These are phyloP conservation scores for Lactarius deliciosus DNA, from an alignment of 768 basidiomycete species.

Conservation along the genomic window DNA sequence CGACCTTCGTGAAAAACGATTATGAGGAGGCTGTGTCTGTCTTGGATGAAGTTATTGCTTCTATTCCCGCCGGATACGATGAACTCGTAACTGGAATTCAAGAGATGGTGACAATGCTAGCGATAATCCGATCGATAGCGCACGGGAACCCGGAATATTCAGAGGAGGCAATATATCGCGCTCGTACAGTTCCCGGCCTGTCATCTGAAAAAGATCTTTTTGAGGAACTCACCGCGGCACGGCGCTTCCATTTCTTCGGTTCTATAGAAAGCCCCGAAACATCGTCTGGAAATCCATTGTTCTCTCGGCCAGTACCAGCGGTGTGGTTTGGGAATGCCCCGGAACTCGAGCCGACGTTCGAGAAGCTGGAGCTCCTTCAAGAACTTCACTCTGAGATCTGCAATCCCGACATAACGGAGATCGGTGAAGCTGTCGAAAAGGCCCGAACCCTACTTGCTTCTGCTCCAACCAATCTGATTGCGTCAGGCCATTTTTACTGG, in stretches of 20 bases:
- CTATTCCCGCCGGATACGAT: too few relatives aligned
- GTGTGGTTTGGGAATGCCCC: too few relatives aligned
- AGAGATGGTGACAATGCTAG: background rate
- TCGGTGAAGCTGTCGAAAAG: background rate
- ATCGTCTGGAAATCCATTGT: background rate
- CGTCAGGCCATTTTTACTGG: too few relatives aligned
- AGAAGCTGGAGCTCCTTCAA: background rate
- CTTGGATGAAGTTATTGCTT: background rate
- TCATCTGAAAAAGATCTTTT: background rate
- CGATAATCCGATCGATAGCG: background rate
- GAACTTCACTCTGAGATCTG: rapidly evolving
- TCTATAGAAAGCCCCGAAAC: background rate
- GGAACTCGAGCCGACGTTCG: background rate
- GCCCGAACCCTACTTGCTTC: background rate
- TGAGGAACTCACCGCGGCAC: rapidly evolving
- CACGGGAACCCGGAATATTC: background rate
- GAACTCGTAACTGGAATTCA: too few relatives aligned
- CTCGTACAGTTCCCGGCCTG: background rate
- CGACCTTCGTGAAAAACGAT: background rate
- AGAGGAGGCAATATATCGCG: background rate
- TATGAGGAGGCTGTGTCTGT: background rate
- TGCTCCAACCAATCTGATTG: too few relatives aligned
- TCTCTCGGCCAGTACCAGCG: background rate
- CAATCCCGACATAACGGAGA: background rate
- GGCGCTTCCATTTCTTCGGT: too few relatives aligned